These are phyloP conservation scores for Coprinopsis strossmayeri DNA, from an alignment of 768 basidiomycete species.

Conservation along the genomic window DNA sequence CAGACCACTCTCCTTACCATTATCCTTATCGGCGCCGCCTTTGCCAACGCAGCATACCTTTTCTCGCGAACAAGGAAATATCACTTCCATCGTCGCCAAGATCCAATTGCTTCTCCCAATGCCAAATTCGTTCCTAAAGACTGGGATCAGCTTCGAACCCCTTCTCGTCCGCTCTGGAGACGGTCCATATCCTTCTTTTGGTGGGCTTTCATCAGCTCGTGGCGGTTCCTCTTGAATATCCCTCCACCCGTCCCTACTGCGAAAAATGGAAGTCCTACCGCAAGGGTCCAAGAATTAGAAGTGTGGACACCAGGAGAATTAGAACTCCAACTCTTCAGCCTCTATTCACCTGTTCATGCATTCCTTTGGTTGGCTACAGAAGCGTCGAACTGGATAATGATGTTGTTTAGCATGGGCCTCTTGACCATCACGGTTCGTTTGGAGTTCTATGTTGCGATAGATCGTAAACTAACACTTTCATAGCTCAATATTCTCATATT, in stretches of 20 bases:
- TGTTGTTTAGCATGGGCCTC: constrained; percentile 59
- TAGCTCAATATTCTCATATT: constrained; percentile 46
- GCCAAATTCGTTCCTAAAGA: constrained; percentile 58
- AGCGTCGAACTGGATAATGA: constrained; percentile 71
- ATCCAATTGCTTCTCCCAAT: constrained; percentile 65
- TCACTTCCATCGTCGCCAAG: constrained; percentile 54
- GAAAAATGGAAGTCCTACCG: constrained; percentile 20
- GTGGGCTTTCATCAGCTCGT: constrained; percentile 47
- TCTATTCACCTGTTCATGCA: constrained; percentile 76
- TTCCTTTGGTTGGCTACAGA: constrained; percentile 68
- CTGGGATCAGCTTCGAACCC: constrained; percentile 38
- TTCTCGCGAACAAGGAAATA: constrained; percentile 67
- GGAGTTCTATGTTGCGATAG: background rate
- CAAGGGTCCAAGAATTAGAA: constrained; percentile 68
- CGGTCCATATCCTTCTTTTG: constrained; percentile 39
- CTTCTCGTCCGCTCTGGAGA: constrained; percentile 38
- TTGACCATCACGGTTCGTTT: constrained; percentile 56
- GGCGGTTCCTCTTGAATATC: constrained; percentile 65
- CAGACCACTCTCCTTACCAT: constrained; percentile 66
- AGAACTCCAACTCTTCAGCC: constrained; percentile 60
- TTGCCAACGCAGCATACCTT: constrained; percentile 58
- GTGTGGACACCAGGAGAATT: constrained; percentile 73
- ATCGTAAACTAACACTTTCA: background rate
- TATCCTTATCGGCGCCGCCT: constrained; percentile 45
- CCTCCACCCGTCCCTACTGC: constrained; percentile 38